phyloP scores from a whole-genome alignment of 768 basidiomycete genomes.

The Leccinum incarnatum region DNA sequence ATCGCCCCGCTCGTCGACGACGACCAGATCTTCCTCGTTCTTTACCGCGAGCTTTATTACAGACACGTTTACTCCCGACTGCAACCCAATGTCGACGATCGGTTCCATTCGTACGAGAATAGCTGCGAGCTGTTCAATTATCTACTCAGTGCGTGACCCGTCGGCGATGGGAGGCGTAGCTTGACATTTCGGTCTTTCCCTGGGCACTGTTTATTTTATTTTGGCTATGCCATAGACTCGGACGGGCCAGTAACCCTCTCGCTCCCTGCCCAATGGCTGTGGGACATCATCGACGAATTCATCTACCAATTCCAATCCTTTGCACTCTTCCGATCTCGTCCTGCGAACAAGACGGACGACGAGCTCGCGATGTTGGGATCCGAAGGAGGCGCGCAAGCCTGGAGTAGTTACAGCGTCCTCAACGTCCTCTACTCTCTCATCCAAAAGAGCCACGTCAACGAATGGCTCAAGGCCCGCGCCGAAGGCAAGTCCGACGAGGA shows the following conservation, averaged over 20 bases:
- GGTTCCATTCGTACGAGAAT: constrained; percentile 97
- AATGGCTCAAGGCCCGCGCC: constrained; percentile 82
- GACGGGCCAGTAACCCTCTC: constrained; percentile 90
- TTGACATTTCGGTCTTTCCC: not conserved
- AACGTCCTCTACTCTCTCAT: constrained; percentile 98
- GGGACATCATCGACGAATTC: constrained; percentile 97
- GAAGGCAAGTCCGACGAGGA: constrained; percentile 80
- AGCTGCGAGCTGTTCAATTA: constrained; percentile 99
- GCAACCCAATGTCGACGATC: constrained; percentile 93
- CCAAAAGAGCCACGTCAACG: constrained; percentile 94
- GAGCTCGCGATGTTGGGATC: constrained; percentile 82
- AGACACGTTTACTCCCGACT: constrained; percentile 95
- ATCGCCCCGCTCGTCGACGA: constrained; percentile 94
- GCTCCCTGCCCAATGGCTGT: constrained; percentile 96
- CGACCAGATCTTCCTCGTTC: constrained; percentile 93
- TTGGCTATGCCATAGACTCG: constrained; percentile 55
- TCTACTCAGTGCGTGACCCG: constrained; percentile 66
- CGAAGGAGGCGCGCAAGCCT: constrained; percentile 74
- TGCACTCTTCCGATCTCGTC: constrained; percentile 85
- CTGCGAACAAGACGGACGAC: constrained; percentile 84
- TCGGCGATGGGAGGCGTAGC: not conserved
- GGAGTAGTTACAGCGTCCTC: constrained; percentile 97
- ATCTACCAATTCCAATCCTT: constrained; percentile 99
- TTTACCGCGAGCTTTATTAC: constrained; percentile 95
- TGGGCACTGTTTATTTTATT: not conserved